These are phyloP conservation scores for Phascolomyces articulosus DNA, from an alignment of 371 early-diverging fungal genomes.

Conservation along the genomic window DNA sequence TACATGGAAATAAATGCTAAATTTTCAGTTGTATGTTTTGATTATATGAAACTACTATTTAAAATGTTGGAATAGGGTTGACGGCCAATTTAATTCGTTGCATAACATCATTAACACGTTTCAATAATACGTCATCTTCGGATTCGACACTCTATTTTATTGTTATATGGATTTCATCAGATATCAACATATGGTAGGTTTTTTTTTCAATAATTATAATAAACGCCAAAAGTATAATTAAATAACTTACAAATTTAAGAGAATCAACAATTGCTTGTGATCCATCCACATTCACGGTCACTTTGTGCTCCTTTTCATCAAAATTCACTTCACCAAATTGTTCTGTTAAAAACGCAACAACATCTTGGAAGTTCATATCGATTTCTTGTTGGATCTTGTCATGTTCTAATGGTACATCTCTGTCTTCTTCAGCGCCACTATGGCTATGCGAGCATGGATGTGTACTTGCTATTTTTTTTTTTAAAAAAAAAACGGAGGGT, in stretches of 20 bases:
- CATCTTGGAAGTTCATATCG: slow-evolving; percentile 34
- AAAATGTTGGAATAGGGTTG: slow-evolving; percentile 30
- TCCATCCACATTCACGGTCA: slow-evolving; percentile 49
- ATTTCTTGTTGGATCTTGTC: slow-evolving; percentile 25
- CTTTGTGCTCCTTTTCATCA: slow-evolving; percentile 43
- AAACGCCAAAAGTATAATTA: background rate
- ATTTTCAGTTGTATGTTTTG: too few species aligned
- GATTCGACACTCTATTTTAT: slow-evolving; percentile 30
- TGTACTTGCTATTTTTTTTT: slow-evolving; percentile 46
- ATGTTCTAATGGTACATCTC: slow-evolving; percentile 14
- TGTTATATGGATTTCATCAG: background rate
- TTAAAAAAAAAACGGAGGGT: too few species aligned
- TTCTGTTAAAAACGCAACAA: slow-evolving; percentile 41
- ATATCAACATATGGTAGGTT: background rate
- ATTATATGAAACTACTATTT: background rate
- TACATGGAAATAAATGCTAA: too few species aligned
- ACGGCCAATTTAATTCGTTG: slow-evolving; percentile 35
- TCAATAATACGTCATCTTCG: slow-evolving; percentile 34
- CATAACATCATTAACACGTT: slow-evolving; percentile 33
- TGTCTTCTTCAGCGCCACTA: slow-evolving; percentile 10
- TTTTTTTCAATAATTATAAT: background rate
- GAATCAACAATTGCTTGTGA: slow-evolving; percentile 48
- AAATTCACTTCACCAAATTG: slow-evolving; percentile 44
- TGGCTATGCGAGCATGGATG: slow-evolving; percentile 46
- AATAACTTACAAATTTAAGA: slow-evolving; percentile 47